These are phyloP conservation scores for Hordeum pubiflorum DNA, from an alignment of 202 grass and related monocot genomes.

Conservation along the genomic window DNA sequence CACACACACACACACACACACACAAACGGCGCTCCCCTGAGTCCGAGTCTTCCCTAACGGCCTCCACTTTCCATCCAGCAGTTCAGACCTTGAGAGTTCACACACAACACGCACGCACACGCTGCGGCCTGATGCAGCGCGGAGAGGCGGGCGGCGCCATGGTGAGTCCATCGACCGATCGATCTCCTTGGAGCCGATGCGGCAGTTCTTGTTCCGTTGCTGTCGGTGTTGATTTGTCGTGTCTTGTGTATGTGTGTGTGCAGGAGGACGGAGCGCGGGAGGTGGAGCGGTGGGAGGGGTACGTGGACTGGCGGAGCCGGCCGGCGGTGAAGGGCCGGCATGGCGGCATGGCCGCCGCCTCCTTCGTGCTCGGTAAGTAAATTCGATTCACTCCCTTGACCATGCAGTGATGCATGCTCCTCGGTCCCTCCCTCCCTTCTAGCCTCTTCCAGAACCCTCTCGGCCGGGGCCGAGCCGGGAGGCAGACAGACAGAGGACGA, in stretches of 20 bases:
- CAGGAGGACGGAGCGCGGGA: slow-evolving; percentile 41
- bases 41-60: background rate
- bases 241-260: background rate
- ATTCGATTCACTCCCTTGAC: background rate
- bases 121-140: background rate
- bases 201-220: background rate
- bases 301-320: slow-evolving; percentile 83
- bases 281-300: slow-evolving; percentile 57
- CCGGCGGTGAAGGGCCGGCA: slow-evolving; percentile 60
- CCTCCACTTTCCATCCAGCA: background rate
- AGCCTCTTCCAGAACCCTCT: background rate
- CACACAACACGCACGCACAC: too few species aligned
- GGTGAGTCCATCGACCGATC: slow-evolving; percentile 1
- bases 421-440: background rate
- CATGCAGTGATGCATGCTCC: background rate
- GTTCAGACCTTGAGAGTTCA: background rate
- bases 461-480: too few species aligned
- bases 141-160: slow-evolving; percentile 26
- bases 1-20: background rate
- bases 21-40: background rate
- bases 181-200: background rate
- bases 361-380: slow-evolving; percentile 70
- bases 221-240: background rate
- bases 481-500: background rate
- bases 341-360: slow-evolving; percentile 78